Evolutionary conservation across 257 asterid species (phyloP).

Genomic region (Fraxinus cuspidata): DNA sequence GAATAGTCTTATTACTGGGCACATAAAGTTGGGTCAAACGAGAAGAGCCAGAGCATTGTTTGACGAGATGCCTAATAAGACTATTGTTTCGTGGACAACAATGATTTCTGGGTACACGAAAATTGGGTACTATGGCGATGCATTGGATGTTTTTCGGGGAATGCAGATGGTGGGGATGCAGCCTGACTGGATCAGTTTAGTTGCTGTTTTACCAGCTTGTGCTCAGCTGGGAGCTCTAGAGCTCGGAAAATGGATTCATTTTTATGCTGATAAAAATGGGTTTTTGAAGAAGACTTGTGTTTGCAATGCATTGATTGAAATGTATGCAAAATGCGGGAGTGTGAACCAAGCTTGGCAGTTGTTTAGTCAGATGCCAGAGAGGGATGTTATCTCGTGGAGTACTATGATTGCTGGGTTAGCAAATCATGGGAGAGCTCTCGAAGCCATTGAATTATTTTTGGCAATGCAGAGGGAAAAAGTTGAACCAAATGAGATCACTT

Average conservation of each 20-base stretch:
- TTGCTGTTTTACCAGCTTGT: slow-evolving; percentile 70
- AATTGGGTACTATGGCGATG: slow-evolving; percentile 54
- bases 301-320: slow-evolving; percentile 75
- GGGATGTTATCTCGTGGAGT: slow-evolving; percentile 80
- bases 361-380: slow-evolving; percentile 47
- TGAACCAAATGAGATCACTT: slow-evolving; percentile 73
- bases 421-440: slow-evolving; percentile 70
- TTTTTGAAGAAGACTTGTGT: slow-evolving; percentile 46
- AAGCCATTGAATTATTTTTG: slow-evolving; percentile 53
- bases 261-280: slow-evolving; percentile 54
- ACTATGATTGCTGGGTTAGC: slow-evolving; percentile 76
- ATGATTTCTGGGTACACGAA: slow-evolving; percentile 75
- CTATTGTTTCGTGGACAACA: slow-evolving; percentile 68
- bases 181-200: slow-evolving; percentile 81
- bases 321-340: slow-evolving; percentile 83
- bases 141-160: slow-evolving; percentile 60
- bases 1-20: slow-evolving; percentile 67
- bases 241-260: slow-evolving; percentile 77
- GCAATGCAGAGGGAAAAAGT: slow-evolving; percentile 51
- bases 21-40: slow-evolving; percentile 57
- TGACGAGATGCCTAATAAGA: slow-evolving; percentile 57
- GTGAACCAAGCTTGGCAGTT: slow-evolving; percentile 56
- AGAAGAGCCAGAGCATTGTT: slow-evolving; percentile 60
- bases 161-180: slow-evolving; percentile 69
- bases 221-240: slow-evolving; percentile 74